These are phyloP conservation scores for Mitragyna speciosa DNA, from an alignment of 257 asterid species.

Conservation along the genomic window DNA sequence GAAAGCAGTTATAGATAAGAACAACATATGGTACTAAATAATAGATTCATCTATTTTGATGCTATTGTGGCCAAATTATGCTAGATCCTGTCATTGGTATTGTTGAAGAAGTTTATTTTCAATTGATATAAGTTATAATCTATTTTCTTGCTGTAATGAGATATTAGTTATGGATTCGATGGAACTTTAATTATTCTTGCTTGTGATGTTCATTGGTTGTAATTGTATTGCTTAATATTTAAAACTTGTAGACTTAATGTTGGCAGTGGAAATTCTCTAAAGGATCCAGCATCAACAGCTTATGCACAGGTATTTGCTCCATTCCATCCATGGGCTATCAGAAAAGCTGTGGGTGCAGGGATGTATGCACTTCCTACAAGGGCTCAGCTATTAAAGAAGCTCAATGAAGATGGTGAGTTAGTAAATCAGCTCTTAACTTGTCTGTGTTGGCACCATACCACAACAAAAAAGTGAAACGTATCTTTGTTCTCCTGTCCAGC, in stretches of 20 bases:
- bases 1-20: not conserved
- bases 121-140: not conserved
- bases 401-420: conserved; percentile 86
- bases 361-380: conserved; percentile 94
- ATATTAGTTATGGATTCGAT: not conserved
- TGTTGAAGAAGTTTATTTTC: not conserved
- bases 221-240: not conserved
- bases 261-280: conserved; percentile 66
- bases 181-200: not conserved
- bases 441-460: not conserved
- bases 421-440: conserved; percentile 9
- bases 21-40: not conserved
- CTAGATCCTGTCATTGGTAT: not conserved
- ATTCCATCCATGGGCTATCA: conserved; percentile 84
- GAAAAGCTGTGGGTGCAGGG: conserved; percentile 88
- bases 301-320: conserved; percentile 91
- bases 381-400: conserved; percentile 71
- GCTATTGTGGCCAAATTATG: not conserved
- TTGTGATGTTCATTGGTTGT: not conserved
- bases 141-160: not conserved
- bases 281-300: conserved; percentile 85
- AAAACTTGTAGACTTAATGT: conserved; percentile 17
- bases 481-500: not conserved
- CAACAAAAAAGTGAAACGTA: not conserved
- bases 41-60: not conserved